These are phyloP conservation scores for Echium plantagineum DNA, from an alignment of 257 asterid species.

Conservation along the genomic window DNA sequence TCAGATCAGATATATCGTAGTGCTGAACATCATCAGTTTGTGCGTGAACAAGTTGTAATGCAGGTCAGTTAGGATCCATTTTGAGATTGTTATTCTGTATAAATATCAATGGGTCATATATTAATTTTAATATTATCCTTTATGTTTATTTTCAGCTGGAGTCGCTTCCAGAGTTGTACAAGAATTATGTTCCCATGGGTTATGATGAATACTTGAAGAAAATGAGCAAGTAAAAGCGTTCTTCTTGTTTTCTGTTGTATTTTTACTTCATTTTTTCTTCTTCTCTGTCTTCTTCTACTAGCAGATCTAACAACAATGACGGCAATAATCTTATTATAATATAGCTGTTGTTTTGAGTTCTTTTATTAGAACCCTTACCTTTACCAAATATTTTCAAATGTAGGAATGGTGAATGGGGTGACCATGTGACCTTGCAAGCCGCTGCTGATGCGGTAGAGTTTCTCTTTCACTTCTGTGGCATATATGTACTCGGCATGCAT, in stretches of 20 bases:
- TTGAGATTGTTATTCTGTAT: conserved; percentile 1
- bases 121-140: conserved; percentile 5
- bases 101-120: neutral
- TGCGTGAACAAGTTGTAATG: conserved; percentile 53
- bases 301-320: too few relatives aligned
- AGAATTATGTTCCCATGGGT: conserved; percentile 67
- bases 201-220: conserved; percentile 56
- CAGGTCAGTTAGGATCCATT: conserved; percentile 36
- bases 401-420: conserved; percentile 97
- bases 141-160: conserved; percentile 41
- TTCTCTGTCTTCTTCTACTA: too few relatives aligned
- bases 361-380: neutral
- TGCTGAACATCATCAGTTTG: conserved; percentile 68
- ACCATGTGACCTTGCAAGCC: conserved; percentile 89
- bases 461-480: conserved; percentile 7
- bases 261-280: neutral
- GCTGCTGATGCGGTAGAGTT: conserved; percentile 69
- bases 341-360: neutral
- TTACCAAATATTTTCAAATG: conserved; percentile 15
- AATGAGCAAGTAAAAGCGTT: conserved; percentile 54
- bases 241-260: conserved; percentile 5
- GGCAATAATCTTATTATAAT: too few relatives aligned
- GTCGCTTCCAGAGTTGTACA: conserved; percentile 51
- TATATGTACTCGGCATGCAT: conserved; percentile 3
- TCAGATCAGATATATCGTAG: conserved; percentile 90